A percentile compares a stretch with the other conserved stretches of the same genome.
phyloP scores from a whole-genome alignment of 202 grass and related monocot genomes.

The Hordeum pubiflorum region DNA sequence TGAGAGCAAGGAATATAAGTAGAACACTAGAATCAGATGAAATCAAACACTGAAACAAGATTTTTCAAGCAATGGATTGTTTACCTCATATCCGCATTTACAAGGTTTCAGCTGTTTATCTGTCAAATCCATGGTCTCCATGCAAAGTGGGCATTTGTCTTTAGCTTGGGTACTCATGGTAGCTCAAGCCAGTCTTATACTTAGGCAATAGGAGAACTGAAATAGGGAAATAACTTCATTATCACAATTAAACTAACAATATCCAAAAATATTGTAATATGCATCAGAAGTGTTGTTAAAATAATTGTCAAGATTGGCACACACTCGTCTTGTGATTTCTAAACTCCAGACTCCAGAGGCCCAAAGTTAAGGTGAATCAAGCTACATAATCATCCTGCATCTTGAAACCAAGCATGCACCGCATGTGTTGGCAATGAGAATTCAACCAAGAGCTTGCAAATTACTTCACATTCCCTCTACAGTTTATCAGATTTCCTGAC shows the following conservation, averaged over 20 bases:
- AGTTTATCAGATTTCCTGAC: neutral
- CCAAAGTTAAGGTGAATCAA: neutral
- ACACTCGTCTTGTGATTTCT: neutral
- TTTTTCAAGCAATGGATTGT: neutral
- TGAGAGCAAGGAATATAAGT: neutral
- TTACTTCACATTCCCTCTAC: neutral
- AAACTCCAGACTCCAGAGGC: neutral
- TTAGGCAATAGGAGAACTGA: conserved; percentile 1
- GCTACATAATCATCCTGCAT: conserved; percentile 13
- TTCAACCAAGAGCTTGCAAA: neutral
- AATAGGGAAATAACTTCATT: conserved; percentile 7
- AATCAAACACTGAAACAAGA: conserved; percentile 10
- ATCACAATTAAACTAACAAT: neutral
- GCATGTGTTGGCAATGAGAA: neutral
- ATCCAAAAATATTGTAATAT: neutral
- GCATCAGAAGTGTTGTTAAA: neutral
- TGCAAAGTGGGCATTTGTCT: conserved; percentile 52
- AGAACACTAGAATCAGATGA: conserved; percentile 1
- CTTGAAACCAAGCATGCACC: neutral
- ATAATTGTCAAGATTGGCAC: neutral
- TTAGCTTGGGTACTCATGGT: conserved; percentile 44
- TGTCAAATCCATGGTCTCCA: conserved; percentile 53
- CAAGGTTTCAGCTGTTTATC: conserved; percentile 66
- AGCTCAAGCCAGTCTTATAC: neutral
- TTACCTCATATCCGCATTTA: conserved; percentile 73